A percentile compares a stretch with the other conserved stretches of the same genome.
Conservation (phyloP, 2,329 filamentous ascomycete genomes). For the Alternaria triticina region DNA sequence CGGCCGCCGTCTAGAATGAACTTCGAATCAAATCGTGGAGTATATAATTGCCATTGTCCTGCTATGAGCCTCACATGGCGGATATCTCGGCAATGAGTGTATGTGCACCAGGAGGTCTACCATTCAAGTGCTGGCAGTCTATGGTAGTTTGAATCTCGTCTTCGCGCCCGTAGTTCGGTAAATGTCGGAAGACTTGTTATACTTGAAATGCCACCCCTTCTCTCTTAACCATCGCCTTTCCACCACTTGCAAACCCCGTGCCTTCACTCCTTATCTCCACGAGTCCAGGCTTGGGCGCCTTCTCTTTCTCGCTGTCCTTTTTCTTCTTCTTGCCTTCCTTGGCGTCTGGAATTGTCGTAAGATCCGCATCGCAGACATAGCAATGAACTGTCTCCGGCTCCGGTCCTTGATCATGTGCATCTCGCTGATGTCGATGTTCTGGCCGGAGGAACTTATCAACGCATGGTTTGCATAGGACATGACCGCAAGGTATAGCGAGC, state of each 20-base stretch:
- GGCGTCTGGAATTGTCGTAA: slow-evolving; percentile 57
- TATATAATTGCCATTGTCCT: neutral
- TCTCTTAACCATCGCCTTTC: slow-evolving; percentile 81
- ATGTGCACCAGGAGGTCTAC: neutral
- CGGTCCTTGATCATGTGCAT: slow-evolving; percentile 63
- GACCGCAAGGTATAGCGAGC: slow-evolving; percentile 85
- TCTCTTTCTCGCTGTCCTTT: slow-evolving; percentile 62
- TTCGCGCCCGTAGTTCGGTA: neutral
- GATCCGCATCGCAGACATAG: slow-evolving; percentile 84
- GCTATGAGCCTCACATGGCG: neutral
- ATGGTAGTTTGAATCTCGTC: neutral
- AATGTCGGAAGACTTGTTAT: slow-evolving; percentile 2
- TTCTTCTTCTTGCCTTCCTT: slow-evolving; percentile 48
- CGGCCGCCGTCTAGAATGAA: neutral
- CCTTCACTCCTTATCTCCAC: slow-evolving; percentile 85
- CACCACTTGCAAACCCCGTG: slow-evolving; percentile 90
- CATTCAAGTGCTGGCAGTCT: neutral
- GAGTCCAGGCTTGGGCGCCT: slow-evolving; percentile 71
- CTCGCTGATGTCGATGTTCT: slow-evolving; percentile 42
- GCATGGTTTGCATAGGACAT: slow-evolving; percentile 87
- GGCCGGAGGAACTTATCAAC: slow-evolving; percentile 78
- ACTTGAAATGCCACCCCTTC: slow-evolving; percentile 77
- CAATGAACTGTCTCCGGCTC: slow-evolving; percentile 68
- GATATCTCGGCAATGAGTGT: too few species aligned
- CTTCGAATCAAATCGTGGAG: neutral